Percentiles rank a stretch among this genome's conserved stretches.
These are phyloP conservation scores for Globisporangium emineosum DNA, from an alignment of 352 stramenopile species.

Conservation along the genomic window DNA sequence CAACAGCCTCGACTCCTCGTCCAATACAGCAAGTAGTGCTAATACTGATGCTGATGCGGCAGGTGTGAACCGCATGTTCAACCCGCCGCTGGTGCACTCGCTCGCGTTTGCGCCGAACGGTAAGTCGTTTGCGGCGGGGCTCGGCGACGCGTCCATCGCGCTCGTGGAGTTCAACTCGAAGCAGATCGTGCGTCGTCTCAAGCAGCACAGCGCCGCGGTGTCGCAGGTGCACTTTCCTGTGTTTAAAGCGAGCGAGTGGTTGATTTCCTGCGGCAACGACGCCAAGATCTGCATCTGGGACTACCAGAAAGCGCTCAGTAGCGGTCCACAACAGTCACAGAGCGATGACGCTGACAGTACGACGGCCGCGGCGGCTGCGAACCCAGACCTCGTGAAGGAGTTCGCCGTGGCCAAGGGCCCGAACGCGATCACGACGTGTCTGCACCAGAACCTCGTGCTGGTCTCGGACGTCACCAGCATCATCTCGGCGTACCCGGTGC, in stretches of 20 bases:
- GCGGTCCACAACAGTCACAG: too few relatives aligned
- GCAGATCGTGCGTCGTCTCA: slow-evolving; percentile 47
- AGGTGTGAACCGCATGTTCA: slow-evolving; percentile 62
- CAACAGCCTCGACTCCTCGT: slow-evolving; percentile 24
- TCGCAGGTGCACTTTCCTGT: slow-evolving; percentile 64
- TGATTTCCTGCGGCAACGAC: slow-evolving; percentile 69
- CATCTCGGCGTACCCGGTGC: slow-evolving; percentile 44
- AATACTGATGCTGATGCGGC: background rate
- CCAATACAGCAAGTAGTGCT: background rate
- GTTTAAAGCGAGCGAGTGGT: slow-evolving; percentile 44
- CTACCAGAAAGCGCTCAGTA: slow-evolving; percentile 35
- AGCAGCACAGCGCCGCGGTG: slow-evolving; percentile 49
- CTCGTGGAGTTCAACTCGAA: slow-evolving; percentile 61
- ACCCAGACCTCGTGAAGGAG: slow-evolving; percentile 43
- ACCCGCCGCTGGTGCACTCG: slow-evolving; percentile 69
- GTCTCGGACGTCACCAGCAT: slow-evolving; percentile 49
- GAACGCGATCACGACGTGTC: slow-evolving; percentile 55
- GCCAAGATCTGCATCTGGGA: slow-evolving; percentile 65
- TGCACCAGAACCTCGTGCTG: slow-evolving; percentile 46
- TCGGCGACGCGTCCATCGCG: slow-evolving; percentile 61
- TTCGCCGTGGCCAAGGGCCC: slow-evolving; percentile 40
- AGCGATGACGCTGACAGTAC: too few relatives aligned
- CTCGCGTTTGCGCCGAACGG: slow-evolving; percentile 62
- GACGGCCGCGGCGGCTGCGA: background rate
- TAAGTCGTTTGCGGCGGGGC: slow-evolving; percentile 57